Evolutionary conservation across 148 eudicot genomes (phyloP).

Genomic region (Talinum fruticosum): DNA sequence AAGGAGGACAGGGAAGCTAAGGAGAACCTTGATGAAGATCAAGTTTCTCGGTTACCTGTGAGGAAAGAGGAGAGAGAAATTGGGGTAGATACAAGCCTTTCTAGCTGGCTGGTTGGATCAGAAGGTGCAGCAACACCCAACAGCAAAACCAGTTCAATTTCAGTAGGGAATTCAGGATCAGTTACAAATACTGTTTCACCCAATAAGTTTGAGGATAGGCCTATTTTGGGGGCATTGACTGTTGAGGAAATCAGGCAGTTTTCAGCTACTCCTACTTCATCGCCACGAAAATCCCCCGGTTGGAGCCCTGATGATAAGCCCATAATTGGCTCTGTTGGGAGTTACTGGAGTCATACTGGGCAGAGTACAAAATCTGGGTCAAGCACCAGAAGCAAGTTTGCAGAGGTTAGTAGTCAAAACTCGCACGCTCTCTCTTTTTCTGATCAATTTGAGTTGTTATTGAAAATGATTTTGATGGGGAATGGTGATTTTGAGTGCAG

Average conservation of each 20-base stretch:
- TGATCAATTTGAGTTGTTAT: neutral
- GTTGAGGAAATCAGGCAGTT: slow-evolving; percentile 42
- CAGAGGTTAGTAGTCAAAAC: slow-evolving; percentile 28
- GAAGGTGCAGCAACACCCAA: slow-evolving; percentile 23
- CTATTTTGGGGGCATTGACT: slow-evolving; percentile 53
- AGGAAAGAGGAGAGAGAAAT: slow-evolving; percentile 21
- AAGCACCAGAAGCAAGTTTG: slow-evolving; percentile 30
- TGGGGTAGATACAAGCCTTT: slow-evolving; percentile 61
- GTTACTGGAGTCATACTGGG: slow-evolving; percentile 62
- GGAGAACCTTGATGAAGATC: slow-evolving; percentile 37
- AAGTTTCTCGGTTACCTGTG: slow-evolving; percentile 18
- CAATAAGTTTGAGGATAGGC: slow-evolving; percentile 47
- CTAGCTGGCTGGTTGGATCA: slow-evolving; percentile 57
- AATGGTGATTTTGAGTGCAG: slow-evolving; percentile 30
- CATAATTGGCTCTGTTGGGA: slow-evolving; percentile 60
- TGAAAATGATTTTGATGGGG: neutral
- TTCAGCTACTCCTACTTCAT: slow-evolving; percentile 33
- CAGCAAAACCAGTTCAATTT: slow-evolving; percentile 38
- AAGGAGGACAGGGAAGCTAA: slow-evolving; percentile 33
- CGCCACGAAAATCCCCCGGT: slow-evolving; percentile 43
- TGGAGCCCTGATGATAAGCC: slow-evolving; percentile 48
- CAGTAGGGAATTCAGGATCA: slow-evolving; percentile 40
- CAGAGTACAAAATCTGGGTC: slow-evolving; percentile 27
- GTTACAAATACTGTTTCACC: slow-evolving; percentile 27
- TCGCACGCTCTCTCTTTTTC: neutral